Conservation (phyloP, 192 early-diverging fungal genomes). For the Backusella tarrabulga region DNA sequence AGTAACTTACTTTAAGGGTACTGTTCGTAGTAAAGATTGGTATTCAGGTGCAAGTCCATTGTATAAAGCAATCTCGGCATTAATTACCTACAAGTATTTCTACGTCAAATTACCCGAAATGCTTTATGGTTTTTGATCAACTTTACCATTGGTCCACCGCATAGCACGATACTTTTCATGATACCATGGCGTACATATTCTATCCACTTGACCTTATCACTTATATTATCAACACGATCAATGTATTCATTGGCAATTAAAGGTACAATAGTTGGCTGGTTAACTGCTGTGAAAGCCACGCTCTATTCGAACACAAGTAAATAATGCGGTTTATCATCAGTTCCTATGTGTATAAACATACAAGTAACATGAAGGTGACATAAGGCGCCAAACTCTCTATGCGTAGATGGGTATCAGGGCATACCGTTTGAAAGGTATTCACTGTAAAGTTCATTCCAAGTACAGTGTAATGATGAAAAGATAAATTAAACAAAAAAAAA, state of each 20-base stretch:
- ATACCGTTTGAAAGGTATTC: neutral
- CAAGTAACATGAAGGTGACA: neutral
- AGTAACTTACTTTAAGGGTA: neutral
- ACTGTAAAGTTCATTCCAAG: neutral
- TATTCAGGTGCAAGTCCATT: neutral
- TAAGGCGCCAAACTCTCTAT: neutral
- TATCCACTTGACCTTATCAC: slow-evolving; percentile 12
- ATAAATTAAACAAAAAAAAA: neutral
- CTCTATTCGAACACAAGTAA: neutral
- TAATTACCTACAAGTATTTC: slow-evolving; percentile 7
- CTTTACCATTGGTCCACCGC: slow-evolving; percentile 18
- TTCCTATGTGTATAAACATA: neutral
- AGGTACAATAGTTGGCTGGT: neutral
- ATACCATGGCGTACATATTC: slow-evolving; percentile 10
- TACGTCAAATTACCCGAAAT: neutral
- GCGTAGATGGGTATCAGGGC: neutral
- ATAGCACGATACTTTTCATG: slow-evolving; percentile 9
- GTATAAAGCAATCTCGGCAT: slow-evolving; percentile 12
- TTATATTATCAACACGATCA: neutral
- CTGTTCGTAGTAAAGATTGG: slow-evolving; percentile 1
- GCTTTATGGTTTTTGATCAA: neutral
- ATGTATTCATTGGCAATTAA: neutral
- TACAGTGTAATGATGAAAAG: neutral
- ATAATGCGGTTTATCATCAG: neutral
- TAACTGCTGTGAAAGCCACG: neutral